Evolutionary conservation across 1,284 basidiomycete species (phyloP), one percentile per base, ranked within the genome.

Genomic region (Acaromyces ingoldii): DNA sequence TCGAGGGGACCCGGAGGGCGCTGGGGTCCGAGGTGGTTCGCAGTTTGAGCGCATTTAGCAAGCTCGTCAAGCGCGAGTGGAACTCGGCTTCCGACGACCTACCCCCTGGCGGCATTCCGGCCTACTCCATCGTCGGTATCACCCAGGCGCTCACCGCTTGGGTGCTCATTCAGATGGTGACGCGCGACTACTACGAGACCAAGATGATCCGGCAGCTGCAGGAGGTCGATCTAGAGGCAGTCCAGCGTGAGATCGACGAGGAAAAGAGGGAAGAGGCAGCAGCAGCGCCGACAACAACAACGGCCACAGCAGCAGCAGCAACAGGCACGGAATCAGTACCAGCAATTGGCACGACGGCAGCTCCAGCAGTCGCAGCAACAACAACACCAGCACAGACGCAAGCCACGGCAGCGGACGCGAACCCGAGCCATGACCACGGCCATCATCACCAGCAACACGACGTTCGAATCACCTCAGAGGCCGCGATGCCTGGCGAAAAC

Each of bases 51-150:
- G 61, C 67, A 31, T 71, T 71, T 45, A 41, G 43, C 10, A 54
- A 53, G 46, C 58, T 71, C 7, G 63, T 71, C 38, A 59, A 65
- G 53, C 59, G 67, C 38, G 65, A 70, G 22, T 71, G 69, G 69
- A 59, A 57, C 30, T 54, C 55, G 7, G 37, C 59, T 21, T 58
- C 60, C 40, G 65, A 66, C 30, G 53, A 48, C 30, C 55, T 71
- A 2, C 69, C 69, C 0, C 69, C 69, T 1, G 69, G 69, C 3
- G 69, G 69, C 13, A 62, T 71, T 15, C 69, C 69, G 3, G 57
- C 48, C 3, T 71, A 68, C 50, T 62, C 60, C 13, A 57, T 60
- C 34, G 39, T 67, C n/a, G 51, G 49, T 21, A 54, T 70, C 37
- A 65, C 63, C 11, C 62, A 67, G 25, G 69, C 69, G 6, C 55